Evolutionary conservation across 768 basidiomycete species (phyloP).

Genomic region (Lyophyllum semitale): DNA sequence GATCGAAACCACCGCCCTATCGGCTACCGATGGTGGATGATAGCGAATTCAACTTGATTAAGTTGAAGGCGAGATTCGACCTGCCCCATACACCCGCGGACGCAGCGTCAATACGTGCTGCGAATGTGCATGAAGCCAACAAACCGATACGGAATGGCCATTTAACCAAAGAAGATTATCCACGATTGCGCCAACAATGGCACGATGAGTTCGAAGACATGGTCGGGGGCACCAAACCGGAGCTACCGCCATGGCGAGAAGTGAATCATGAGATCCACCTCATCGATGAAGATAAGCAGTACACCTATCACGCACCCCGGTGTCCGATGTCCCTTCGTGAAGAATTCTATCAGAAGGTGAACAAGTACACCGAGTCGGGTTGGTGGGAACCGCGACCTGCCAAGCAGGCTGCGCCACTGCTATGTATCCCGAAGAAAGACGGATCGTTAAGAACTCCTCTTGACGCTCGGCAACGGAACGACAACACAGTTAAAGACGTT

Average conservation of each 20-base stretch:
- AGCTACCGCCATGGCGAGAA: slow-evolving; percentile 33
- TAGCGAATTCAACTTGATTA: neutral
- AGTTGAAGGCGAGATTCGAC: neutral
- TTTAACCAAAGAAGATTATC: slow-evolving; percentile 13
- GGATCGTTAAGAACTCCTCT: neutral
- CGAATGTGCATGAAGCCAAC: neutral
- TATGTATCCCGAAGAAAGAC: neutral
- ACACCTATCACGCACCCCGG: slow-evolving; percentile 28
- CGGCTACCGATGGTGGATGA: neutral
- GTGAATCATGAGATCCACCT: slow-evolving; percentile 41
- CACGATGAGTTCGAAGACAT: slow-evolving; percentile 24
- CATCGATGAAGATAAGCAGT: slow-evolving; percentile 31
- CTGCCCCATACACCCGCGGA: neutral
- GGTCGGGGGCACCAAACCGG: slow-evolving; percentile 17
- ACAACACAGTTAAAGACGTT: slow-evolving; percentile 3
- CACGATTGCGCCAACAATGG: slow-evolving; percentile 19
- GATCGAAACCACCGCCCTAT: neutral
- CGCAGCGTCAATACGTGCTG: neutral
- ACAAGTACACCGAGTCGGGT: slow-evolving; percentile 27
- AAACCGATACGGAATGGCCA: neutral
- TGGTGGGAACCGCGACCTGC: slow-evolving; percentile 34
- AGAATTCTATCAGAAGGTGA: slow-evolving; percentile 31
- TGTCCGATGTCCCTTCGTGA: slow-evolving; percentile 32
- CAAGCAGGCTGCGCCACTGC: slow-evolving; percentile 28
- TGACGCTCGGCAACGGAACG: neutral